Percentiles rank a stretch among this genome's conserved stretches.
Conservation (phyloP, 176 grass and related monocot genomes). For the Carex scoparia region DNA sequence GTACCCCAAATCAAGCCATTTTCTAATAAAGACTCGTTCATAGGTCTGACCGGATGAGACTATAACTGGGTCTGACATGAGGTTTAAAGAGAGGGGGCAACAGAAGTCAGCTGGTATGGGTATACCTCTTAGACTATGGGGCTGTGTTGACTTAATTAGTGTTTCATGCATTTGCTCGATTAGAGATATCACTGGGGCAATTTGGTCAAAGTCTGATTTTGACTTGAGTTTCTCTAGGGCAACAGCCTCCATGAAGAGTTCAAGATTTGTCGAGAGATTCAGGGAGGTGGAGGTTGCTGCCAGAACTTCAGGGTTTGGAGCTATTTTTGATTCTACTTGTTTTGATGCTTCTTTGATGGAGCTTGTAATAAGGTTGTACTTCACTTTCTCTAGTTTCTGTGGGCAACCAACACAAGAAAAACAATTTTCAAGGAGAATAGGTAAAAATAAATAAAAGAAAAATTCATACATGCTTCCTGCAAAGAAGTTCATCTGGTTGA, state of each 20-base stretch:
- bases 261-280: conserved; percentile 82
- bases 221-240: conserved; percentile 77
- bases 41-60: conserved; percentile 98
- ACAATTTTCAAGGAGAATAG: background rate
- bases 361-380: conserved; percentile 51
- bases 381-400: conserved; percentile 56
- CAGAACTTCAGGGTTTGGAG: conserved; percentile 44
- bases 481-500: background rate
- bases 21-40: conserved; percentile 82
- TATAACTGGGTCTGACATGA: conserved; percentile 99
- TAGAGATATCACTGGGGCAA: conserved; percentile 54
- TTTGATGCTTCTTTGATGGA: conserved; percentile 43
- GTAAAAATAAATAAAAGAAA: background rate
- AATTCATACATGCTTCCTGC: background rate
- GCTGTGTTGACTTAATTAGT: conserved; percentile 57
- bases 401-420: conserved; percentile 22
- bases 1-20: conserved; percentile 95
- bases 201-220: conserved; percentile 48
- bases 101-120: conserved; percentile 96
- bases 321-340: conserved; percentile 34
- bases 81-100: conserved; percentile 79
- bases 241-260: conserved; percentile 84
- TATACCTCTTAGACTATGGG: conserved; percentile 76
- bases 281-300: conserved; percentile 47
- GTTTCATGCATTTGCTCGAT: conserved; percentile 67